A percentile compares a stretch with the other conserved stretches of the same genome.
Evolutionary conservation across 2,329 filamentous ascomycete genomes (phyloP).

Genomic region (Hymenoscyphus fructigenus): DNA sequence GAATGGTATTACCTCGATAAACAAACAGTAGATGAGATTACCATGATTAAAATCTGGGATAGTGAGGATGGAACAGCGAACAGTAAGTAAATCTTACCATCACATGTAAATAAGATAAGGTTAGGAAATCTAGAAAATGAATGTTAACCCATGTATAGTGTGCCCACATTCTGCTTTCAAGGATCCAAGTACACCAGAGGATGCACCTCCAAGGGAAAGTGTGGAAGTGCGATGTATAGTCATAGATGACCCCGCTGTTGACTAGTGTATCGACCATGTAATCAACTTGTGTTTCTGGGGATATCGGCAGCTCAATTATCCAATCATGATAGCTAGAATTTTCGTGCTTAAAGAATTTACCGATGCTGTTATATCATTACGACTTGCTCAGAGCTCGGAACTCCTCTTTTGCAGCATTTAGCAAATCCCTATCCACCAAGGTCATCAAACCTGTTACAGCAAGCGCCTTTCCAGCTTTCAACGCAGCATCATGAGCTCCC

Average conservation of each 20-base stretch:
- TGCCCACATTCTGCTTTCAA: slow-evolving; percentile 71
- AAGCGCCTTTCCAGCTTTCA: slow-evolving; percentile 29
- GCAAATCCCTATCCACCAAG: slow-evolving; percentile 42
- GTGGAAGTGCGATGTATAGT: slow-evolving; percentile 84
- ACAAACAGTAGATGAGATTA: slow-evolving; percentile 11
- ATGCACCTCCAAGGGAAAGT: slow-evolving; percentile 72
- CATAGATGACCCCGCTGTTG: slow-evolving; percentile 44
- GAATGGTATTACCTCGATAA: slow-evolving; percentile 14
- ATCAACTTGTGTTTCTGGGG: no score
- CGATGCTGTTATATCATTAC: no score
- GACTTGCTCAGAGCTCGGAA: slow-evolving; percentile 28
- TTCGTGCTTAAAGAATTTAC: no score
- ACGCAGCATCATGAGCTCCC: slow-evolving; percentile 25
- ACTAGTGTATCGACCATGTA: no score
- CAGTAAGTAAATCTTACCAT: slow-evolving; percentile 10
- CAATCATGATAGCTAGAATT: no score
- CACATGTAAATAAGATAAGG: background rate
- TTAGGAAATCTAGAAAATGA: background rate
- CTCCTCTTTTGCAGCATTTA: slow-evolving; percentile 44
- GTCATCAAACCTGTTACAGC: slow-evolving; percentile 50
- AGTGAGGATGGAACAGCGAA: slow-evolving; percentile 6
- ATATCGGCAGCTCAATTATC: no score
- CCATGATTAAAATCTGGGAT: slow-evolving; percentile 19
- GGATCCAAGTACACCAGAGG: slow-evolving; percentile 66
- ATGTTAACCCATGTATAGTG: background rate